A percentile compares a stretch with the other conserved stretches of the same genome.
Evolutionary conservation across 2,329 filamentous ascomycete genomes (phyloP).

Genomic region (Teratosphaeria destructans): DNA sequence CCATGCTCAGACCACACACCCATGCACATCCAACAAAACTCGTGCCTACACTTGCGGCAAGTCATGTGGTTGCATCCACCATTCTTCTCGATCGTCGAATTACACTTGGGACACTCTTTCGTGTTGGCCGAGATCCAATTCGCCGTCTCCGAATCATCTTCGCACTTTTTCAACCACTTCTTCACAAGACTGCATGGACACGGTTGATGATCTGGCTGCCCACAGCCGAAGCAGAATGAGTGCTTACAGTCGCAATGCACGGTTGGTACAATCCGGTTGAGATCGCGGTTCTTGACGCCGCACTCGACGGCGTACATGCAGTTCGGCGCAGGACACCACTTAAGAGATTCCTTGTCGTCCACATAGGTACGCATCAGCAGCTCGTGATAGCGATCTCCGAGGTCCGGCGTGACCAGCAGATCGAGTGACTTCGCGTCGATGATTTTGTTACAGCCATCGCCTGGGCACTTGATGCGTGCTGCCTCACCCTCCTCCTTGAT

Average conservation of each 20-base stretch:
- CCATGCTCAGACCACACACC: slow-evolving; percentile 97
- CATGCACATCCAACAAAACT: slow-evolving; percentile 99
- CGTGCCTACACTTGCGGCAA: slow-evolving; percentile 86
- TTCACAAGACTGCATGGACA: slow-evolving; percentile 86
- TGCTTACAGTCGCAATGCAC: slow-evolving; percentile 78
- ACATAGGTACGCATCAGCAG: slow-evolving; percentile 90
- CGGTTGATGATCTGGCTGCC: slow-evolving; percentile 80
- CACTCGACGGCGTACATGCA: slow-evolving; percentile 91
- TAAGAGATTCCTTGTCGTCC: slow-evolving; percentile 88
- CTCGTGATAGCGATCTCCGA: slow-evolving; percentile 61
- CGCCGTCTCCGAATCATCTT: slow-evolving; percentile 93
- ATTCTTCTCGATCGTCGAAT: slow-evolving; percentile 98
- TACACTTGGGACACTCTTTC: slow-evolving; percentile 92
- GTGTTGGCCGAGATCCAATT: slow-evolving; percentile 99
- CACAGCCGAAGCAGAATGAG: slow-evolving; percentile 92
- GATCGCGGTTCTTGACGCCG: slow-evolving; percentile 73
- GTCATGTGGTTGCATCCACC: slow-evolving; percentile 98
- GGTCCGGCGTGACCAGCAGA: slow-evolving; percentile 53
- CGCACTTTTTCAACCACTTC: slow-evolving; percentile 95
- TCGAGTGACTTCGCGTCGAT: slow-evolving; percentile 84
- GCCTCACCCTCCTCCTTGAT: slow-evolving; percentile 93
- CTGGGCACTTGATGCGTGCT: slow-evolving; percentile 85
- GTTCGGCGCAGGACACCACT: slow-evolving; percentile 98
- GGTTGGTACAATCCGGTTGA: slow-evolving; percentile 76
- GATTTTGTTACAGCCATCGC: slow-evolving; percentile 76